phyloP scores from a whole-genome alignment of 306 rosid species.

The Parietaria judaica region DNA sequence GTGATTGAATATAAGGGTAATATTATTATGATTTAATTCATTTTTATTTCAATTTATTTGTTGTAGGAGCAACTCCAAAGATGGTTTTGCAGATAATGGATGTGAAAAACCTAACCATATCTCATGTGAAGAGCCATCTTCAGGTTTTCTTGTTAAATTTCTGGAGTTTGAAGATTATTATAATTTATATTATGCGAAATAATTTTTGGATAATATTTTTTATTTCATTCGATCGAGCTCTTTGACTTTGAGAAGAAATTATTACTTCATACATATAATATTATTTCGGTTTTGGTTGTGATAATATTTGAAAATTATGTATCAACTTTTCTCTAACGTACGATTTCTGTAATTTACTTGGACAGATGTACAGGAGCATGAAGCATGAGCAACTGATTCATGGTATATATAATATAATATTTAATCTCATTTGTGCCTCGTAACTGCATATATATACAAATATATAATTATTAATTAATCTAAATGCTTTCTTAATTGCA shows the following conservation, averaged over 20 bases:
- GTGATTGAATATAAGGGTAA: too few relatives aligned
- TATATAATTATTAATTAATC: too few relatives aligned
- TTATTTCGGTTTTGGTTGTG: background rate
- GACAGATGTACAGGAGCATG: slow-evolving; percentile 88
- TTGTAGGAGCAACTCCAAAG: slow-evolving; percentile 84
- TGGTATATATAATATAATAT: slow-evolving; percentile 42
- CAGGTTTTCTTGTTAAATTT: slow-evolving; percentile 41
- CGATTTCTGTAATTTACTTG: slow-evolving; percentile 16
- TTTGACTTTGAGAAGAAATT: background rate
- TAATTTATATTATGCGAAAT: background rate
- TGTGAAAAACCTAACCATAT: slow-evolving; percentile 60
- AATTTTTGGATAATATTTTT: too few relatives aligned
- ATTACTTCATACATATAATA: too few relatives aligned
- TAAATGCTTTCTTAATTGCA: too few relatives aligned
- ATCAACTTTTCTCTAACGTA: slow-evolving; percentile 8
- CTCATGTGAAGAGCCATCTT: slow-evolving; percentile 94
- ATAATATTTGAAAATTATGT: background rate
- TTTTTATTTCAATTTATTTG: background rate
- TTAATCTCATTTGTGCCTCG: too few relatives aligned
- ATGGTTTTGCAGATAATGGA: slow-evolving; percentile 63
- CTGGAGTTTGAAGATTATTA: background rate
- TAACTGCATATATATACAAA: too few relatives aligned
- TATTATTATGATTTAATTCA: background rate
- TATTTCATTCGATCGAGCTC: background rate
- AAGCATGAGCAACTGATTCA: slow-evolving; percentile 51